Base-by-base conservation (phyloP, 2,329 filamentous ascomycete genomes). In the Aureobasidium sp. region DNA sequence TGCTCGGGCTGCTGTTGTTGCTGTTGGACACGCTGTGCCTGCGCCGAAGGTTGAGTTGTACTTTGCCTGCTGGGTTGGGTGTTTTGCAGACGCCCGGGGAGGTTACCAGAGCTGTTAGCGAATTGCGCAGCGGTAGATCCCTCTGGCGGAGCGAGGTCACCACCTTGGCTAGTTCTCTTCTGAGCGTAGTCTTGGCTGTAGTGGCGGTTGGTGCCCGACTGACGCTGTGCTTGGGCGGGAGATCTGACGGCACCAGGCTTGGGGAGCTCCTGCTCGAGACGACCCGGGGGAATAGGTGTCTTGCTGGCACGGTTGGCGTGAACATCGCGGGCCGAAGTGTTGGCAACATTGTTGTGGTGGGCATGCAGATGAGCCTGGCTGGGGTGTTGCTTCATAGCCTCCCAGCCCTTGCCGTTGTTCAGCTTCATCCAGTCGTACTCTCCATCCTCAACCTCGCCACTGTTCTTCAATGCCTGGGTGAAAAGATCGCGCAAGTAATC, bases 381-480 rank as follows among this genome's bases (percentile, higher is more conserved):
- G 53, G 84, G 81, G 71, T 88, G 85, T 64, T 82, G 79, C 73
- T 88, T 88, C 75, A 87, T 90, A 64, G 84, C 85, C 77, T 96
- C 91, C 90, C 90, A 96, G 66, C 92, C 92, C 78, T 96, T 94
- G 69, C 87, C 87, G 78, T 92, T 90, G 80, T 91, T 94, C 69
- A 96, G 82, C 83, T 96, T 97, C 91, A 97, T 96, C 94, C 94
- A 99, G 79, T 99, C 94, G 76, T 97, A 99, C 75, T 97, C 93
- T 72, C 94, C 94, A 76, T 99, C 94, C 74, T 97, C 94, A 9
- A 97, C 87, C 70, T 96, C 92, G 62, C 92, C 92, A 1, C 89
- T 89, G 74, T 92, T 93, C 84, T 97, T 96, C 66, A 97, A 83
- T 24, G 93, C 91, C 77, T 96, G 90, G 1, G 93, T 97, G 79